A percentile compares a stretch with the other conserved stretches of the same genome.
Evolutionary conservation across 139 green algal genomes (phyloP).

Genomic region (Pleodorina starrii): DNA sequence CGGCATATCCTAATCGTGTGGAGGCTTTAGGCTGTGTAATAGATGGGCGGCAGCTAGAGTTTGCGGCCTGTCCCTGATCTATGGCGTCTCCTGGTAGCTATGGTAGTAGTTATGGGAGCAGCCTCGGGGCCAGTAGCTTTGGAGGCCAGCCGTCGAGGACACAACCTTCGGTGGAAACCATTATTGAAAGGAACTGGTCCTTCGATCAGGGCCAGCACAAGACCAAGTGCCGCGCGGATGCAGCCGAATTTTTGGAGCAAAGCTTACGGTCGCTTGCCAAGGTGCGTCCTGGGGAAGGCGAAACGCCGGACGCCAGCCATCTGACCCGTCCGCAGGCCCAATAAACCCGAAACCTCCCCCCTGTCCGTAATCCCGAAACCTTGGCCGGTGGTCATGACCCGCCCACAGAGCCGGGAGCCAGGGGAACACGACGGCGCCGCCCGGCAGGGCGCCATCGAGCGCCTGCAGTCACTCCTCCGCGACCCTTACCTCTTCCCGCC

Average conservation of each 20-base stretch:
- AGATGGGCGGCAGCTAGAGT: not conserved
- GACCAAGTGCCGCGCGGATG: not conserved
- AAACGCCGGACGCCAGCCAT: not conserved
- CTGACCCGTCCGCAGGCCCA: not conserved
- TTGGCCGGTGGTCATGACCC: no score
- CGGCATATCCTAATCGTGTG: no score
- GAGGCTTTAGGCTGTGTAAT: no score
- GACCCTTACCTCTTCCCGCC: conserved; percentile 1
- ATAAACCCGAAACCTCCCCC: no score
- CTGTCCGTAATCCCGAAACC: no score
- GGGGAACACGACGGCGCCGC: not conserved
- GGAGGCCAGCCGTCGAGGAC: not conserved
- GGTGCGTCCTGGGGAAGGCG: conserved; percentile 25
- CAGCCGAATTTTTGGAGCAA: not conserved
- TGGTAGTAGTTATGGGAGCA: not conserved
- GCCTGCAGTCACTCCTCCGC: conserved; percentile 14
- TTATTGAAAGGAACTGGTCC: not conserved
- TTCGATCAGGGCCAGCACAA: not conserved
- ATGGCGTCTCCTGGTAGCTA: conserved; percentile 25
- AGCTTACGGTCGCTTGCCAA: not conserved
- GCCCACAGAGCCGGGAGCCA: conserved; percentile 5
- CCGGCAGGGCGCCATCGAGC: conserved; percentile 12
- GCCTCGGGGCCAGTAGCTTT: not conserved
- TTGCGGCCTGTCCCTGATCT: not conserved
- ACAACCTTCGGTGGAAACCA: not conserved